Conservation (phyloP, 1,284 basidiomycete genomes). For the Vanrija sp. region DNA sequence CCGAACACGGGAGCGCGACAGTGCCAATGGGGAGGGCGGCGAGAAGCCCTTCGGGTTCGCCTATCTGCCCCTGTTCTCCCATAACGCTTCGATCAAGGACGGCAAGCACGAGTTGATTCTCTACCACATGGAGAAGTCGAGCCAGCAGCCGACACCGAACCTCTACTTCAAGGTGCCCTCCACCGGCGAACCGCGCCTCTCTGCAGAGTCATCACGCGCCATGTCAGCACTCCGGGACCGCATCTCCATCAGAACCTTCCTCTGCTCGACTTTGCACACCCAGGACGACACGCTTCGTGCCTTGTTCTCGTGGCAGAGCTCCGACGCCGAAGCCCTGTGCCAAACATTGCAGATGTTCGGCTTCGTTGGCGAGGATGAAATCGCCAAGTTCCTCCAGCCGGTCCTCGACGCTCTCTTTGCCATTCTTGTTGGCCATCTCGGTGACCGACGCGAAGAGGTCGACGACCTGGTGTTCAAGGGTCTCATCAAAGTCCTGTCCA, state of each 20-base stretch:
- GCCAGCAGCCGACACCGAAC: slow-evolving; percentile 60
- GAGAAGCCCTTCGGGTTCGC: slow-evolving; percentile 88
- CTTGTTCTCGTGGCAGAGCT: slow-evolving; percentile 74
- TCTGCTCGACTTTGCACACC: slow-evolving; percentile 89
- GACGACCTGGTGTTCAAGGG: slow-evolving; percentile 85
- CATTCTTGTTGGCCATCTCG: slow-evolving; percentile 72
- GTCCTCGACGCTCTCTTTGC: slow-evolving; percentile 92
- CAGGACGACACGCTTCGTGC: slow-evolving; percentile 83
- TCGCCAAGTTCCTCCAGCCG: slow-evolving; percentile 88
- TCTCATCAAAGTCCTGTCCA: slow-evolving; percentile 81
- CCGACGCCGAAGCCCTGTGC: slow-evolving; percentile 64
- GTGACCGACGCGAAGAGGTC: slow-evolving; percentile 65
- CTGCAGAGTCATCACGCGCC: slow-evolving; percentile 61
- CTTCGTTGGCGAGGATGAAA: slow-evolving; percentile 87
- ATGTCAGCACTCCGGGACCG: slow-evolving; percentile 71
- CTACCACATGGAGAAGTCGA: slow-evolving; percentile 68
- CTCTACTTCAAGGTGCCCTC: slow-evolving; percentile 67
- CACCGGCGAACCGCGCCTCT: slow-evolving; percentile 59
- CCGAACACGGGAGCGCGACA: slow-evolving; percentile 54
- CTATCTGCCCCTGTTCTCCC: slow-evolving; percentile 80
- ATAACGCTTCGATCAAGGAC: slow-evolving; percentile 79
- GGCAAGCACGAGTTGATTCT: slow-evolving; percentile 81
- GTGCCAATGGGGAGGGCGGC: slow-evolving; percentile 55
- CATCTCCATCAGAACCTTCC: slow-evolving; percentile 76
- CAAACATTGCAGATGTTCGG: slow-evolving; percentile 79